Evolutionary conservation across 2,329 filamentous ascomycete genomes (phyloP), one percentile per base, ranked within the genome.

Genomic region (Sporothrix inflata): DNA sequence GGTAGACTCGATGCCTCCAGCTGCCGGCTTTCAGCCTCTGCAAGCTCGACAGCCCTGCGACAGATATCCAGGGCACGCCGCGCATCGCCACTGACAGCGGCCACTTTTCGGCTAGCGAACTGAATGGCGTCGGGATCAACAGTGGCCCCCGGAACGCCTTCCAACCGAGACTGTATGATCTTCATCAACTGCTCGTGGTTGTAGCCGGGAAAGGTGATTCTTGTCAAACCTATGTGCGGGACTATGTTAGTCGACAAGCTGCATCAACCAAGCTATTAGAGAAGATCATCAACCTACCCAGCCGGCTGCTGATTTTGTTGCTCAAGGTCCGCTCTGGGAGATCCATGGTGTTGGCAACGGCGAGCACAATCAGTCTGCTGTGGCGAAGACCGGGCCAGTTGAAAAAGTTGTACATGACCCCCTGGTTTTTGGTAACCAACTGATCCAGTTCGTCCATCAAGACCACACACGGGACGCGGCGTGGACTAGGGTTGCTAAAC

Each of bases 341-440:
- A 82, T 99, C 96, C 96, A 99, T 99, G 30, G 96, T 99, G 81
- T 99, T 99, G 69, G 96, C 97, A 21, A 99, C 96, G 12, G 97
- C 97, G 7, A 99, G 89, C 7, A 99, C 97, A 80, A 99, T 98
- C 60, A 99, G 86, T 66, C 94, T 90, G 70, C 94, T 97, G 81
- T 99, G 94, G 67, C 93, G 89, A 70, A 98, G 85, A 12, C 93
- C 92, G 4, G 96, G 96, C 96, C 96, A 99, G 79, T 99, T 99
- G 87, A 99, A 99, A 82, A 99, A 99, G 81, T 99, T 99, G 84
- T 99, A 99, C 96, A 99, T 99, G 82, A 99, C 96, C n/a, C 93
- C 95, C 81, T 99, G 97, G 78, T 97, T 98, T 79, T 95, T 96
- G 14, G 96, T 99, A 5, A 99, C 97, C 8, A 99, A 88, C 82